Evolutionary conservation across 2,329 filamentous ascomycete genomes (phyloP).

Genomic region (Sporothrix pallida): DNA sequence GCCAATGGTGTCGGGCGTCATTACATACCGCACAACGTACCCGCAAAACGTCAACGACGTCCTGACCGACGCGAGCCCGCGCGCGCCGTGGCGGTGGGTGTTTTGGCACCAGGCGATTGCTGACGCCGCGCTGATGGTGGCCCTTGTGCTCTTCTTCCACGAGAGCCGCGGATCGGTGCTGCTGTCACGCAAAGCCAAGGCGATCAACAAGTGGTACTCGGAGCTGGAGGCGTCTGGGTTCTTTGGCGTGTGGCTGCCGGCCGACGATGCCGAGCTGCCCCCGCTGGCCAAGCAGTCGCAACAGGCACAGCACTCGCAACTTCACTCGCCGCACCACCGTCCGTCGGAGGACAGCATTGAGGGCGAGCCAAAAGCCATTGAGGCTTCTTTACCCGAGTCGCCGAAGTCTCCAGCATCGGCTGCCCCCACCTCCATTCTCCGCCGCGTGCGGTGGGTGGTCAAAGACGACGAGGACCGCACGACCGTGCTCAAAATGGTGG

Average conservation of each 20-base stretch:
- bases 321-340: background rate
- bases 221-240: constrained; percentile 68
- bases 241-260: constrained; percentile 54
- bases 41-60: constrained; percentile 36
- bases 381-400: background rate
- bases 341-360: constrained; percentile 18
- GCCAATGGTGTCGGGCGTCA: constrained; percentile 72
- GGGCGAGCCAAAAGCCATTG: background rate
- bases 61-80: constrained; percentile 38
- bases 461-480: constrained; percentile 77
- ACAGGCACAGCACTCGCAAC: background rate
- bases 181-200: constrained; percentile 73
- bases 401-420: background rate
- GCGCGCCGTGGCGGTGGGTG: constrained; percentile 77
- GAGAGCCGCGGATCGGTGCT: constrained; percentile 85
- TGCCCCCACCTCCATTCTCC: constrained; percentile 38
- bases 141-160: constrained; percentile 73
- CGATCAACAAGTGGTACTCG: constrained; percentile 80
- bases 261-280: constrained; percentile 26
- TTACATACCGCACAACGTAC: constrained; percentile 64
- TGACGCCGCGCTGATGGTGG: constrained; percentile 65
- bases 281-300: background rate
- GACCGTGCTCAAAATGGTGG: constrained; percentile 71
- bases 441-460: constrained; percentile 79
- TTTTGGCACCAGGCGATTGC: constrained; percentile 85